Conservation (phyloP, 169 alveolate genomes). For the Pseudocohnilembus persalinus region DNA sequence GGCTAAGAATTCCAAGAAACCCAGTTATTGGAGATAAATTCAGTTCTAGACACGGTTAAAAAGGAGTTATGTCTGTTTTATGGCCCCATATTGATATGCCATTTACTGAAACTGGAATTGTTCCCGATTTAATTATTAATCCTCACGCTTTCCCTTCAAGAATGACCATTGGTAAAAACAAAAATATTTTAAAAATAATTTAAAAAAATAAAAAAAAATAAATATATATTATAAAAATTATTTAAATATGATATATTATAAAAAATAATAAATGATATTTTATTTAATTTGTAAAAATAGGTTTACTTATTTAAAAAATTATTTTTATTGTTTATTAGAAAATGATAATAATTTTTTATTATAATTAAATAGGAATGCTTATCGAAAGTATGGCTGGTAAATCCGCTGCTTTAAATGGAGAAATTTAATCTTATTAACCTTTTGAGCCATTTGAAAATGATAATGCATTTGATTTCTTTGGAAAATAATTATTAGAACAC, state of each 20-base stretch:
- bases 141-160: conserved; percentile 99
- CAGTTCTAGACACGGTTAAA: conserved; percentile 99
- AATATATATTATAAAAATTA: no score
- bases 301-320: no score
- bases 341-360: no score
- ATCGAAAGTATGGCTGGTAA: conserved; percentile 99
- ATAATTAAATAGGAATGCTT: conserved; percentile 70
- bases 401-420: conserved; percentile 96
- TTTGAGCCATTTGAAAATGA: conserved; percentile 79
- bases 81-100: conserved; percentile 99
- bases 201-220: no score
- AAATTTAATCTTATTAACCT: conserved; percentile 83
- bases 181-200: no score
- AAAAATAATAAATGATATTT: no score
- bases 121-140: conserved; percentile 99
- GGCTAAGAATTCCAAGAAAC: conserved; percentile 83
- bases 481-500: conserved; percentile 76
- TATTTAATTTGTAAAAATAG: no score
- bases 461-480: conserved; percentile 74
- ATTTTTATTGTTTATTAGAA: no score
- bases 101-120: conserved; percentile 98
- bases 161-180: conserved; percentile 99
- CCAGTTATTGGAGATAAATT: conserved; percentile 99
- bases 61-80: conserved; percentile 97
- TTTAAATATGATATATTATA: no score